A percentile compares a stretch with the other conserved stretches of the same genome.
Conservation (phyloP, 257 asterid species). For the Capsicum chinense region DNA sequence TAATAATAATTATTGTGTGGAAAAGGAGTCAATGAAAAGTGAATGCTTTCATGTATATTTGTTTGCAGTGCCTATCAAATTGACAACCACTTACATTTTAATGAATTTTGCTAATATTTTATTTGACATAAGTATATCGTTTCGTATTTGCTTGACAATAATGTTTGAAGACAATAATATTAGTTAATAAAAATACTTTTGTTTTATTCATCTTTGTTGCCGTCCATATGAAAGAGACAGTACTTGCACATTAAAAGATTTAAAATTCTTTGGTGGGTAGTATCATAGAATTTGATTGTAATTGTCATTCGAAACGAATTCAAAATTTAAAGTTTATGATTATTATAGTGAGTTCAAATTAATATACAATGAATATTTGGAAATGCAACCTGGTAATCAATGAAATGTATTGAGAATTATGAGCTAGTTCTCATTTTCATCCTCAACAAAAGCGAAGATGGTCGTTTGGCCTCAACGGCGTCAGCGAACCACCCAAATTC, state of each 20-base stretch:
- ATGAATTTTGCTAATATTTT: not conserved
- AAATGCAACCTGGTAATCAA: accelerated
- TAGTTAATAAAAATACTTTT: not conserved
- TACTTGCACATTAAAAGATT: not conserved
- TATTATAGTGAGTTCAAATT: not conserved
- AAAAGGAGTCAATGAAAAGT: not conserved
- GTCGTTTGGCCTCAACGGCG: too few relatives aligned
- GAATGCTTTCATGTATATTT: not conserved
- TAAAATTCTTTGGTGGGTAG: not conserved
- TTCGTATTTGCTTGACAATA: not conserved
- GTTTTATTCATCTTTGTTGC: not conserved
- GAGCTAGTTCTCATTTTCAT: not conserved
- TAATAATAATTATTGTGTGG: not conserved
- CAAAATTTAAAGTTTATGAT: not conserved
- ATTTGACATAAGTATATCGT: not conserved
- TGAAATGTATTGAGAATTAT: not conserved
- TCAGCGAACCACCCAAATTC: too few relatives aligned
- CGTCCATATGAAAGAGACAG: conserved; percentile 3
- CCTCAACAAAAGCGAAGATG: not conserved
- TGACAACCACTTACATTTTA: not conserved
- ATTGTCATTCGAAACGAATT: not conserved
- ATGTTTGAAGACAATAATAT: not conserved
- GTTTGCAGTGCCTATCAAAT: not conserved
- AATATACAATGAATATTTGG: not conserved
- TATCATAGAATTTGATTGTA: not conserved